These are phyloP conservation scores for Rhodosporidiobolus odoratus DNA, from an alignment of 768 basidiomycete species.

Conservation along the genomic window DNA sequence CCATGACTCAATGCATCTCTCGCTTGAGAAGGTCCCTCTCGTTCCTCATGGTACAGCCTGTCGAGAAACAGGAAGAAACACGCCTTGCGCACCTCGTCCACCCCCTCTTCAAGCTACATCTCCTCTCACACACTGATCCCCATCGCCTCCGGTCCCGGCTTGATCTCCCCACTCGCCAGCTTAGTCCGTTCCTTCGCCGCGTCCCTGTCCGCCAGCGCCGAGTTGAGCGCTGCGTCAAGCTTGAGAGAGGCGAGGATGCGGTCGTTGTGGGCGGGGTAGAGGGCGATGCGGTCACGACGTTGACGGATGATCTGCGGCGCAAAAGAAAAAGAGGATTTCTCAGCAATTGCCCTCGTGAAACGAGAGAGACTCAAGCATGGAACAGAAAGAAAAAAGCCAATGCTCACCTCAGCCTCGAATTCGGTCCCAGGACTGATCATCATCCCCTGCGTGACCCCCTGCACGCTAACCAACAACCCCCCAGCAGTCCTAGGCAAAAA, in stretches of 20 bases:
- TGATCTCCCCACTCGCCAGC: constrained; percentile 4
- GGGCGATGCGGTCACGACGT: constrained; percentile 6
- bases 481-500: constrained; percentile 20
- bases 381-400: background rate
- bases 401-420: constrained; percentile 21
- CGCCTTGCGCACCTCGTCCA: too few relatives aligned
- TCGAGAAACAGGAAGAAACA: too few relatives aligned
- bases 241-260: background rate
- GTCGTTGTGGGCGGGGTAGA: background rate
- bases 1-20: too few relatives aligned
- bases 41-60: too few relatives aligned
- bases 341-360: background rate
- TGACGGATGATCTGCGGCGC: constrained; percentile 13
- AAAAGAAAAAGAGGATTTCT: background rate
- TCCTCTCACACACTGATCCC: background rate
- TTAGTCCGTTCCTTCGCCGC: constrained; percentile 12
- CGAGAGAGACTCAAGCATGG: background rate
- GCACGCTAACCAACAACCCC: constrained; percentile 9
- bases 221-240: background rate
- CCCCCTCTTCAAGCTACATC: too few relatives aligned
- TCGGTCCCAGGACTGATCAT: constrained; percentile 15
- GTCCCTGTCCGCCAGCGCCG: background rate
- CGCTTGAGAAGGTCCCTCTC: too few relatives aligned
- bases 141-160: background rate
- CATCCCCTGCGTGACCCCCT: background rate